Base-by-base conservation (phyloP, 768 basidiomycete genomes). In the Tulasnella sp. region DNA sequence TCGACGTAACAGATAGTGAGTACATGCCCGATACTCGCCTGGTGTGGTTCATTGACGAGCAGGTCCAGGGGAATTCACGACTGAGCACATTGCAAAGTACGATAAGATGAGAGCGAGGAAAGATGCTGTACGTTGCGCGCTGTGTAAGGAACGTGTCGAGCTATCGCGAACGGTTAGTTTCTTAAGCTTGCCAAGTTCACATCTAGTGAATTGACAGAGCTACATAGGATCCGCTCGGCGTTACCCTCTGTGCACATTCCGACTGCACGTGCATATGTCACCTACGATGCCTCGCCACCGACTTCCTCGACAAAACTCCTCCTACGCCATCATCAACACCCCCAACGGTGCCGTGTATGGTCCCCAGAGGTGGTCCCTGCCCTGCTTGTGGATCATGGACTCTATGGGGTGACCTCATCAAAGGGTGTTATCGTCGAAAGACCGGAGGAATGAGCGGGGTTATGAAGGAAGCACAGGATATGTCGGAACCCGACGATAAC, bases 401-500 rank as follows among this genome's bases (percentile, higher is more conserved):
- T 3, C 71, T 85, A 0, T 86, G 83, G 83, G 83, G 84, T 4
- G 83, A 86, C 62, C 66, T 86, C 19, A 68, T 84, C 27, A 74
- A 77, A 12, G 82, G 80, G 2, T 78, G 75, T 62, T 82, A 78
- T 64, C 73, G 82, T 15, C 25, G 55, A 19, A 15, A 56, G 17
- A 41, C 49, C 12, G 59, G 59, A 12, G 59, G 41, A 5, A 29
- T 60, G 25, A 40, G 36, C 11, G 45, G 31, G 3, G 54, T 56
- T 23, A 54, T 41, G 11, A 36, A 27, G 4, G 59, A 60, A 45
- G 53, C 54, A 19, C 34, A 49, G 32, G 59, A 60, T 17, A 7
- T 48, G 29, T 46, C 45, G 19, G 41, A 56, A 29, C 43, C 23
- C 3, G 40, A 35, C n/a, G 51, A 56, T 21, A 45, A 37, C 17